Percentiles rank a stretch among this genome's conserved stretches.
Conservation (phyloP, 768 basidiomycete genomes). For the Tulasnella sp. region DNA sequence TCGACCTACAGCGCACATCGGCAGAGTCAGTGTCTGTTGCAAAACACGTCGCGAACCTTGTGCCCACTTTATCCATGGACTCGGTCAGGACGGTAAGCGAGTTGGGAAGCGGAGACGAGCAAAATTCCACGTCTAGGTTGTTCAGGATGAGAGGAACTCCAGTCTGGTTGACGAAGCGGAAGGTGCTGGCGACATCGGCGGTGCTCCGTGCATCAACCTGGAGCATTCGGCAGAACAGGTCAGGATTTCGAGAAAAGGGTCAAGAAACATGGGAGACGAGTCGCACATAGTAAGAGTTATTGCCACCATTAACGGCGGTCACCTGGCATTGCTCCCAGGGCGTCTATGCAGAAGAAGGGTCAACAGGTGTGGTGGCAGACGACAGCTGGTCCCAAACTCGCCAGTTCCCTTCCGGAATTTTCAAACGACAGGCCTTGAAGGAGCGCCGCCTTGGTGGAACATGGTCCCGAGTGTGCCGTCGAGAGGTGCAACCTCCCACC, state of each 20-base stretch:
- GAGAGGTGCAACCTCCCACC: conserved; percentile 20
- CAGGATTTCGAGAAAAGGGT: neutral
- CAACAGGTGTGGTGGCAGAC: neutral
- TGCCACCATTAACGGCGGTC: conserved; percentile 19
- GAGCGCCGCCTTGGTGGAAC: neutral
- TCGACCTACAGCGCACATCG: neutral
- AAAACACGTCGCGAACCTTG: neutral
- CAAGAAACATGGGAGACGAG: neutral
- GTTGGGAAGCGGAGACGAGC: conserved; percentile 20
- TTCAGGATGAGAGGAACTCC: conserved; percentile 24
- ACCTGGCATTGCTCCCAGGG: conserved; percentile 27
- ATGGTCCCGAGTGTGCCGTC: conserved; percentile 16
- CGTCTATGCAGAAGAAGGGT: neutral
- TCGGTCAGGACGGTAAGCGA: conserved; percentile 18
- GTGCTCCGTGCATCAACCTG: conserved; percentile 18
- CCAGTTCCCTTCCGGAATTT: conserved; percentile 12
- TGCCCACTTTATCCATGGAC: conserved; percentile 10
- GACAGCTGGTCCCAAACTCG: conserved; percentile 1
- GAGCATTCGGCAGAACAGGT: neutral
- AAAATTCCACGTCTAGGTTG: conserved; percentile 25
- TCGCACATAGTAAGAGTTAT: conserved; percentile 19
- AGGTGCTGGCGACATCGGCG: conserved; percentile 13
- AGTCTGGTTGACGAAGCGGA: conserved; percentile 28
- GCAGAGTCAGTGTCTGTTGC: neutral
- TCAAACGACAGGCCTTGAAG: neutral